Percentiles rank a stretch among this genome's conserved stretches.
Evolutionary conservation across 2,329 filamentous ascomycete species (phyloP).

Genomic region (Neofusicoccum umdonicola): DNA sequence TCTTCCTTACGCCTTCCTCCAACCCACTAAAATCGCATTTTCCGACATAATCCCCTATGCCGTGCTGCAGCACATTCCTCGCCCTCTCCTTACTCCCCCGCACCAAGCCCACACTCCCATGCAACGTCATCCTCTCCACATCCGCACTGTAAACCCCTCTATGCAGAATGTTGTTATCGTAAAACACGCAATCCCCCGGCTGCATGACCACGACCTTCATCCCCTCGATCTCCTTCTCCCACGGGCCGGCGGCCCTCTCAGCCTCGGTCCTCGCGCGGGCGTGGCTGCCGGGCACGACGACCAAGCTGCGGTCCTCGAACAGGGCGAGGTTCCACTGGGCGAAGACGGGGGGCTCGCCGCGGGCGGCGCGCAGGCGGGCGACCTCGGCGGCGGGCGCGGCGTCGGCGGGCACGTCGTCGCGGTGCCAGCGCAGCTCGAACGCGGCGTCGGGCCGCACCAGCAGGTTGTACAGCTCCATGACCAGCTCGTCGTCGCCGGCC

Average conservation of each 20-base stretch:
- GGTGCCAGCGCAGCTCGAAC: slow-evolving; percentile 79
- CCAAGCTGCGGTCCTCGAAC: slow-evolving; percentile 66
- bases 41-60: slow-evolving; percentile 65
- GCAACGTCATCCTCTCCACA: slow-evolving; percentile 67
- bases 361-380: slow-evolving; percentile 46
- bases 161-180: slow-evolving; percentile 86
- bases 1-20: slow-evolving; percentile 37
- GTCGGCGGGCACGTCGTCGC: slow-evolving; percentile 73
- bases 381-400: slow-evolving; percentile 67
- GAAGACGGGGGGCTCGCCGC: slow-evolving; percentile 60
- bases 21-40: slow-evolving; percentile 55
- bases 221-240: slow-evolving; percentile 59
- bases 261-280: slow-evolving; percentile 64
- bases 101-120: slow-evolving; percentile 67
- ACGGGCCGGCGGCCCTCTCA: slow-evolving; percentile 68
- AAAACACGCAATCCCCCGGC: slow-evolving; percentile 80
- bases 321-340: slow-evolving; percentile 87
- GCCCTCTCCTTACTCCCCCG: slow-evolving; percentile 57
- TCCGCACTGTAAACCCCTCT: slow-evolving; percentile 62
- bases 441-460: slow-evolving; percentile 69
- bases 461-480: slow-evolving; percentile 87
- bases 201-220: slow-evolving; percentile 65
- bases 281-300: slow-evolving; percentile 79
- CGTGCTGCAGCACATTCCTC: slow-evolving; percentile 73
- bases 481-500: slow-evolving; percentile 56